Evolutionary conservation across 2,329 filamentous ascomycete species (phyloP).

Genomic region (Trichoderma pleuroti): DNA sequence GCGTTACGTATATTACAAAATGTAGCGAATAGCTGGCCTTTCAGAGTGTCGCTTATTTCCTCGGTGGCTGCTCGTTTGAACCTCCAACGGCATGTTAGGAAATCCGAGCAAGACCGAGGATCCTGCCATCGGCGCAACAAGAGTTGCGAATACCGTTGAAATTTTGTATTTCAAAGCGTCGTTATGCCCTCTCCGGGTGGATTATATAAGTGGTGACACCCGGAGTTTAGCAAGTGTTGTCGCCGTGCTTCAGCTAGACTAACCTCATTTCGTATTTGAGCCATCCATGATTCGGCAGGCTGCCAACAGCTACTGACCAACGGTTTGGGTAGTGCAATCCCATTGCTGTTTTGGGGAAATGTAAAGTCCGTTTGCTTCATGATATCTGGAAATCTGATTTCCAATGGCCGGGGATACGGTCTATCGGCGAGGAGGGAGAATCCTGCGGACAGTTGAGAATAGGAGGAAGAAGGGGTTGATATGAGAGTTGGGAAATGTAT

Average conservation of each 20-base stretch:
- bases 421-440: not conserved
- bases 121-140: not conserved
- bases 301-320: not conserved
- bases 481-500: not conserved
- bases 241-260: not conserved
- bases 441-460: not conserved
- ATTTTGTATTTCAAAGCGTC: not conserved
- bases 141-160: not conserved
- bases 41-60: not conserved
- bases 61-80: not conserved
- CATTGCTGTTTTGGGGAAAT: slow-evolving; percentile 6
- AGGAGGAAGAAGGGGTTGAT: not conserved
- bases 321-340: not conserved
- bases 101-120: slow-evolving; percentile 8
- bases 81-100: slow-evolving; percentile 1
- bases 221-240: slow-evolving; percentile 3
- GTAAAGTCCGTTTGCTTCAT: not conserved
- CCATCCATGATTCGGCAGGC: slow-evolving; percentile 7
- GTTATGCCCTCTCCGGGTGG: not conserved
- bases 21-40: not conserved
- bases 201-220: not conserved
- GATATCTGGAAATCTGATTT: not conserved
- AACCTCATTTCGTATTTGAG: slow-evolving; percentile 13
- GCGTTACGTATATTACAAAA: not conserved
- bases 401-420: not conserved